A percentile compares a stretch with the other conserved stretches of the same genome.
Conservation (phyloP, 148 eudicot species). For the Vaccinium vitisidaea region DNA sequence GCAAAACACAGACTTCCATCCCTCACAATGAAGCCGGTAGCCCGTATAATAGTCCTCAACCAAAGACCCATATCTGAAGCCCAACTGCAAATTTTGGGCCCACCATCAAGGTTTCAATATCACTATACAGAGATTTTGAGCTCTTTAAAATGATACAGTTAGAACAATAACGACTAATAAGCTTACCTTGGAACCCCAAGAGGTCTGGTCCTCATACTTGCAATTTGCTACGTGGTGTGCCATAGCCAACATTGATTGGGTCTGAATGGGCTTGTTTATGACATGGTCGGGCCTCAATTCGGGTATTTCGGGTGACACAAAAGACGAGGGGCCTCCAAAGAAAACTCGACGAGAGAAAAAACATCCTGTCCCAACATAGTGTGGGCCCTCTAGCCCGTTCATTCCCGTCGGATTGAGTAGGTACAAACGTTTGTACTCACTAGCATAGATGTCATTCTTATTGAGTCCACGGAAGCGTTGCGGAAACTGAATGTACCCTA, state of each 20-base stretch:
- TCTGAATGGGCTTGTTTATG: constrained; percentile 17
- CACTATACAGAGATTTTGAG: too few relatives aligned
- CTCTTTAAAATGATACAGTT: too few relatives aligned
- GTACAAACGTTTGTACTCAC: constrained; percentile 48
- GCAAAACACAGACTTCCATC: constrained; percentile 57
- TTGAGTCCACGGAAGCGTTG: constrained; percentile 55
- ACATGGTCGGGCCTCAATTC: constrained; percentile 25
- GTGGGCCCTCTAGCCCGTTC: constrained; percentile 67
- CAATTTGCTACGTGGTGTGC: constrained; percentile 32
- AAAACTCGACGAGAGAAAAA: constrained; percentile 63
- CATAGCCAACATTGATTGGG: constrained; percentile 1
- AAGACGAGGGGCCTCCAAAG: constrained; percentile 31
- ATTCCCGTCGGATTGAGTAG: constrained; percentile 45
- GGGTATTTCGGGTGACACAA: constrained; percentile 15
- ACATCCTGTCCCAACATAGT: constrained; percentile 57
- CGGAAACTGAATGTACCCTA: constrained; percentile 70
- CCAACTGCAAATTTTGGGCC: constrained; percentile 38
- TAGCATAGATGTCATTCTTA: constrained; percentile 51
- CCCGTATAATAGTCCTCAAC: constrained; percentile 61
- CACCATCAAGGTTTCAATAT: not conserved
- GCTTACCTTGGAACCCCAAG: constrained; percentile 40
- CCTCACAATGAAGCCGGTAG: constrained; percentile 49
- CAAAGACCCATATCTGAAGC: constrained; percentile 60
- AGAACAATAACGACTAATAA: not conserved
- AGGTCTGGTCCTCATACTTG: constrained; percentile 28